phyloP scores from a whole-genome alignment of 805 yeast genomes.

The Yamadazyma ubonensis region DNA sequence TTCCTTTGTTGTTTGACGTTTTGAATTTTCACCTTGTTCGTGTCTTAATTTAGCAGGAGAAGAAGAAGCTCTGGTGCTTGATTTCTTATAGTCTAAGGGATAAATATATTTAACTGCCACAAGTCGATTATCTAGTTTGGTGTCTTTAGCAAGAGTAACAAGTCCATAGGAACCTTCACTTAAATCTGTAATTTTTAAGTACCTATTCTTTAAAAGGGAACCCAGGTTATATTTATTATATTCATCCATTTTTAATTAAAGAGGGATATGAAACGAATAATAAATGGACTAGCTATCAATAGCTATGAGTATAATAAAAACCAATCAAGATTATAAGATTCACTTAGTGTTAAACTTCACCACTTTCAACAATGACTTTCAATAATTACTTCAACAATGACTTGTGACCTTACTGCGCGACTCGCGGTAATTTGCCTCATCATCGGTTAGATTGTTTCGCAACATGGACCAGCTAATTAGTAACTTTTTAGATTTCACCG shows the following conservation, averaged over 20 bases:
- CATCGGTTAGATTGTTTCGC: not conserved
- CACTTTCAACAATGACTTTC: no score
- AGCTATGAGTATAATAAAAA: no score
- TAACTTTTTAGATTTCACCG: slow-evolving; percentile 81
- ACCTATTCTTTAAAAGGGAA: slow-evolving; percentile 56
- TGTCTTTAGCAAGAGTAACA: slow-evolving; percentile 83
- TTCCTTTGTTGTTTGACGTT: slow-evolving; percentile 15
- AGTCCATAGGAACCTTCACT: slow-evolving; percentile 94
- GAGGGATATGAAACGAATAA: no score
- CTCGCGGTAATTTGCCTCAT: no score
- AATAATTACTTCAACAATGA: no score
- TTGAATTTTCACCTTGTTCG: slow-evolving; percentile 2
- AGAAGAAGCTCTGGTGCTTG: slow-evolving; percentile 27
- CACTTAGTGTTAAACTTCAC: no score
- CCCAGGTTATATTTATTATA: slow-evolving; percentile 41
- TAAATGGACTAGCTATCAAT: no score
- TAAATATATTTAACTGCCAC: slow-evolving; percentile 88
- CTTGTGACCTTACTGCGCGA: not conserved
- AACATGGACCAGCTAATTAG: slow-evolving; percentile 54
- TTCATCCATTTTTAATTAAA: slow-evolving; percentile 30
- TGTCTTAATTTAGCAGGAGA: slow-evolving; percentile 34
- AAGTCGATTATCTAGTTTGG: slow-evolving; percentile 40
- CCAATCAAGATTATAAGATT: no score
- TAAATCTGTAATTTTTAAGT: slow-evolving; percentile 67
- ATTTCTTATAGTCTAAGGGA: slow-evolving; percentile 45